Conservation (phyloP, 345 rosid species). For the Acer campestre region DNA sequence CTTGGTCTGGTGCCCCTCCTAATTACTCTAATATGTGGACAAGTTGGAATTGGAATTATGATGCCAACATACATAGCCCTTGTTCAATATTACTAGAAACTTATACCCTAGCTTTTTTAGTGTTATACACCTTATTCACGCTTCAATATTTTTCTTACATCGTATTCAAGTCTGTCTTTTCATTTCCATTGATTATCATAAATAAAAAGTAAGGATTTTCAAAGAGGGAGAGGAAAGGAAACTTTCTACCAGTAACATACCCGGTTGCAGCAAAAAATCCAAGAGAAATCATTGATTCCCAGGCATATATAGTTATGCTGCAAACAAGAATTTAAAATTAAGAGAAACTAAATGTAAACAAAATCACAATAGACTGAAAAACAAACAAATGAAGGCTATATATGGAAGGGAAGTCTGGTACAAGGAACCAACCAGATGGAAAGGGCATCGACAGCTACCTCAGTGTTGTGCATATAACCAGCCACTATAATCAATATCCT, state of each 20-base stretch:
- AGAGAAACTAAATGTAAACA: not conserved
- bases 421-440: slow-evolving; percentile 47
- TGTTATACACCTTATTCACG: not conserved
- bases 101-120: not conserved
- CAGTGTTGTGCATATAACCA: slow-evolving; percentile 43
- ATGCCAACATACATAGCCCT: not conserved
- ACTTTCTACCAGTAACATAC: slow-evolving; percentile 30
- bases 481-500: slow-evolving; percentile 51
- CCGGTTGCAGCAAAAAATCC: slow-evolving; percentile 69
- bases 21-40: not conserved
- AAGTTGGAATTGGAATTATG: not conserved
- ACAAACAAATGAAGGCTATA: not conserved
- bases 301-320: slow-evolving; percentile 48
- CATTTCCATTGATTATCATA: not conserved
- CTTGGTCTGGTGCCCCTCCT: not conserved
- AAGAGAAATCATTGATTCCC: slow-evolving; percentile 68
- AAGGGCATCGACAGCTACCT: slow-evolving; percentile 56
- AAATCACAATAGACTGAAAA: not conserved
- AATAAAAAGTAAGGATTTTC: not conserved
- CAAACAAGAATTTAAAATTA: not conserved
- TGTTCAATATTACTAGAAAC: not conserved
- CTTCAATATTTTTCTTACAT: too few species aligned
- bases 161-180: not conserved
- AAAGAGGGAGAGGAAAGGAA: not conserved
- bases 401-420: not conserved